A percentile compares a stretch with the other conserved stretches of the same genome.
These are phyloP conservation scores for Cucurbita pepo DNA, from an alignment of 306 rosid genomes.

Conservation along the genomic window DNA sequence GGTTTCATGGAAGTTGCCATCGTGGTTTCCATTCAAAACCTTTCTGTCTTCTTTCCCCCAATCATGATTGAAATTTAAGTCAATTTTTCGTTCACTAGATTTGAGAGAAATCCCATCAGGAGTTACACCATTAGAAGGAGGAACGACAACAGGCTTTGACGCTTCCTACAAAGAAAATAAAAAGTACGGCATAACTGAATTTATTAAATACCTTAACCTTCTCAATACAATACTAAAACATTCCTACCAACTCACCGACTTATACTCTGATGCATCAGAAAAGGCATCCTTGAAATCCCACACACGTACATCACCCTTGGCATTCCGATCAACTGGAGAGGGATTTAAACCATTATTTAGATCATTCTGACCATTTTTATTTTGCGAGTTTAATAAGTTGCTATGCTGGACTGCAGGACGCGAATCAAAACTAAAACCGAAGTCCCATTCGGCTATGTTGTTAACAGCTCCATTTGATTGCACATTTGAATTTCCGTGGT, in stretches of 20 bases:
- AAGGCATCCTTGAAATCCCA: slow-evolving; percentile 32
- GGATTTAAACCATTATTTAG: slow-evolving; percentile 9
- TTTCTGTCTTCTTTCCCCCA: not conserved
- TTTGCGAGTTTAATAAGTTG: slow-evolving; percentile 8
- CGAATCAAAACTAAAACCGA: slow-evolving; percentile 36
- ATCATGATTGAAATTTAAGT: not conserved
- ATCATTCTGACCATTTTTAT: slow-evolving; percentile 15
- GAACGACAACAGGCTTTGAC: slow-evolving; percentile 1
- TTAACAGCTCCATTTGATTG: slow-evolving; percentile 26
- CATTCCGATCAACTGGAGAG: slow-evolving; percentile 10
- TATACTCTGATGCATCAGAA: slow-evolving; percentile 24
- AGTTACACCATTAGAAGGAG: slow-evolving; percentile 6
- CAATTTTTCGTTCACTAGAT: slow-evolving; percentile 12
- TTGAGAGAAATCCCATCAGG: slow-evolving; percentile 2
- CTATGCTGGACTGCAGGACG: slow-evolving; percentile 14
- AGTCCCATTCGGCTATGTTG: slow-evolving; percentile 26
- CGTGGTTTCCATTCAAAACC: not conserved
- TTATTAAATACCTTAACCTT: not conserved
- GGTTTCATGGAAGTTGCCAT: slow-evolving; percentile 11
- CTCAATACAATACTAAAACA: not conserved
- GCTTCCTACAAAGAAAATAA: slow-evolving; percentile 17
- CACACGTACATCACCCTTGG: slow-evolving; percentile 11
- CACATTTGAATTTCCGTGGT: slow-evolving; percentile 15
- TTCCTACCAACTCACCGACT: slow-evolving; percentile 9
- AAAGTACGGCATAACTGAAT: not conserved